phyloP scores from a whole-genome alignment of 2,329 filamentous ascomycete genomes.

The Raffaelea ambrosiae region DNA sequence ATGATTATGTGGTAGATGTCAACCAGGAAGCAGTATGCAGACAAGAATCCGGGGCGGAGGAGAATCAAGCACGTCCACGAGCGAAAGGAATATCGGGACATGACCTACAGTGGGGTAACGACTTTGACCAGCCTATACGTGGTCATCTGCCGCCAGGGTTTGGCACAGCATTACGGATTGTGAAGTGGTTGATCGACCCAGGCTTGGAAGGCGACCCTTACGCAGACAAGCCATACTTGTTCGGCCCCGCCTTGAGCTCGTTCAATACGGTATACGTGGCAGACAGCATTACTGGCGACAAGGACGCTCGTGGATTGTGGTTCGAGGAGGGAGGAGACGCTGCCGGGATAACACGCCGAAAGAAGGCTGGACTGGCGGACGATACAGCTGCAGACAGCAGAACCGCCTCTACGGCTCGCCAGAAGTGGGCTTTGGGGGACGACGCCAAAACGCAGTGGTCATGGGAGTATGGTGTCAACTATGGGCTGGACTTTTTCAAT shows the following conservation, averaged over 20 bases:
- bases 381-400: constrained; percentile 29
- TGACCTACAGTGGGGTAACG: constrained; percentile 86
- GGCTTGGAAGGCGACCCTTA: constrained; percentile 85
- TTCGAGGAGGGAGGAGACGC: constrained; percentile 61
- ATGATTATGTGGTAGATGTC: too few relatives aligned
- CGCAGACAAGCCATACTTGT: constrained; percentile 77
- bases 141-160: constrained; percentile 82
- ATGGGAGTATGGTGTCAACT: constrained; percentile 44
- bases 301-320: constrained; percentile 33
- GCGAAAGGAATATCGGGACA: constrained; percentile 49
- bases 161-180: constrained; percentile 72
- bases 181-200: constrained; percentile 86
- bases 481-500: constrained; percentile 70
- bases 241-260: constrained; percentile 69
- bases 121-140: constrained; percentile 86
- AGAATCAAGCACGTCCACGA: background rate
- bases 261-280: constrained; percentile 73
- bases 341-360: constrained; percentile 37
- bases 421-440: constrained; percentile 47
- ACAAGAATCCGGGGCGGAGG: background rate
- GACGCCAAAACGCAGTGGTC: constrained; percentile 43
- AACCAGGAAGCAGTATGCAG: too few relatives aligned
- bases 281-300: constrained; percentile 31
- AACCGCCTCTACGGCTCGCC: constrained; percentile 39
- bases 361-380: constrained; percentile 34